A percentile compares a stretch with the other conserved stretches of the same genome.
phyloP scores from a whole-genome alignment of 257 asterid genomes.

The Linaria vulgaris region DNA sequence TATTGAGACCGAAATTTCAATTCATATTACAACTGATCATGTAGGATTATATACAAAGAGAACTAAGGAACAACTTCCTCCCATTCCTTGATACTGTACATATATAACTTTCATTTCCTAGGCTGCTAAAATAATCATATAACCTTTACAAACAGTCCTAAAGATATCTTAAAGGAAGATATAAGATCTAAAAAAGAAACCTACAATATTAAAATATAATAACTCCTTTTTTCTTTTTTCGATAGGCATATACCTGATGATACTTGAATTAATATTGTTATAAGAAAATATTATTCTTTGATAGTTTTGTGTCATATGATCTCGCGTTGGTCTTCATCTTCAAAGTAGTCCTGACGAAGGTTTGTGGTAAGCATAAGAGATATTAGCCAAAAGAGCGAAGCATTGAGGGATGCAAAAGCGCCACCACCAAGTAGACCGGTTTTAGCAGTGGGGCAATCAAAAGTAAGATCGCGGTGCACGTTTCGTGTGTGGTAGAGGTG shows the following conservation, averaged over 20 bases:
- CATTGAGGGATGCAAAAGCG: conserved; percentile 31
- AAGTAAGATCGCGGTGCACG: conserved; percentile 21
- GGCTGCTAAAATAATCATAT: neutral
- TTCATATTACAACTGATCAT: neutral
- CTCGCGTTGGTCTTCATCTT: conserved; percentile 7
- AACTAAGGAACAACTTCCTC: neutral
- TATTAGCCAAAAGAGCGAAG: conserved; percentile 34
- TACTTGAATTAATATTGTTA: neutral
- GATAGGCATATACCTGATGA: neutral
- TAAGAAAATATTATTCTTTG: too few species aligned
- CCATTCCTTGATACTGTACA: neutral
- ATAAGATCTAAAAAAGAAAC: neutral
- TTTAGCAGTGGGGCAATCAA: conserved; percentile 31
- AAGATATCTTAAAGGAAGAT: neutral
- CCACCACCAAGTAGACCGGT: conserved; percentile 38
- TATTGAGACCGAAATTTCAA: too few species aligned
- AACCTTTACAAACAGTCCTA: neutral
- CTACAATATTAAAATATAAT: too few species aligned
- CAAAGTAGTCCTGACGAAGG: conserved; percentile 30
- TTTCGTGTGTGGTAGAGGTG: conserved; percentile 23
- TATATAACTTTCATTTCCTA: neutral
- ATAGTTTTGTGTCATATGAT: neutral
- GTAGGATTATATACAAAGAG: neutral
- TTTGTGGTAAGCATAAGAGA: conserved; percentile 27
- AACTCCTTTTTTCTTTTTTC: too few species aligned